These are phyloP conservation scores for Xylaria sp. DNA, from an alignment of 2,329 filamentous ascomycete genomes.

Conservation along the genomic window DNA sequence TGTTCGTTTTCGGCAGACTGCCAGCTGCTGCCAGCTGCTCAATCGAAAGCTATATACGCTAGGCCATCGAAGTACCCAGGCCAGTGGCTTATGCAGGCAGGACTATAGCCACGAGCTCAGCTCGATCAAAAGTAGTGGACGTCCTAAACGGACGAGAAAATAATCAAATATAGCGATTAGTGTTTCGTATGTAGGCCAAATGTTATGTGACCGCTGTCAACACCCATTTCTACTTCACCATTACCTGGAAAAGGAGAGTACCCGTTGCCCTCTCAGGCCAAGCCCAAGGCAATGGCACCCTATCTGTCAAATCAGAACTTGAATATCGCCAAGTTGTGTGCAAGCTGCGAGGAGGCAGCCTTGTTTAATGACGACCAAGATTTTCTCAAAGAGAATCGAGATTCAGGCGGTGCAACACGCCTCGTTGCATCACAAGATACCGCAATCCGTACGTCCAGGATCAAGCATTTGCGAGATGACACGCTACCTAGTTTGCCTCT, in stretches of 20 bases:
- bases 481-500: neutral
- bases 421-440: conserved; percentile 5
- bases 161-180: neutral
- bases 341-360: neutral
- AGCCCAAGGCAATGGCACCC: neutral
- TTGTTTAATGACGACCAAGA: neutral
- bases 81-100: conserved; percentile 2
- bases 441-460: neutral
- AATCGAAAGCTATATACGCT: neutral
- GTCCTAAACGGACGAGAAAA: no score
- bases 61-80: no score
- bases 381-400: neutral
- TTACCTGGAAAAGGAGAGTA: neutral
- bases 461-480: neutral
- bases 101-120: neutral
- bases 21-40: neutral
- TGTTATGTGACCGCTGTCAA: neutral
- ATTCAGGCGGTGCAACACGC: neutral
- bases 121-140: neutral
- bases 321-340: neutral
- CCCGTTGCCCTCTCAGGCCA: neutral
- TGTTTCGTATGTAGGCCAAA: neutral
- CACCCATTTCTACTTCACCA: neutral
- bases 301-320: neutral
- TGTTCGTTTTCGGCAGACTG: neutral